Evolutionary conservation across 2,329 filamentous ascomycete genomes (phyloP).

Genomic region (Penicillium sp.): DNA sequence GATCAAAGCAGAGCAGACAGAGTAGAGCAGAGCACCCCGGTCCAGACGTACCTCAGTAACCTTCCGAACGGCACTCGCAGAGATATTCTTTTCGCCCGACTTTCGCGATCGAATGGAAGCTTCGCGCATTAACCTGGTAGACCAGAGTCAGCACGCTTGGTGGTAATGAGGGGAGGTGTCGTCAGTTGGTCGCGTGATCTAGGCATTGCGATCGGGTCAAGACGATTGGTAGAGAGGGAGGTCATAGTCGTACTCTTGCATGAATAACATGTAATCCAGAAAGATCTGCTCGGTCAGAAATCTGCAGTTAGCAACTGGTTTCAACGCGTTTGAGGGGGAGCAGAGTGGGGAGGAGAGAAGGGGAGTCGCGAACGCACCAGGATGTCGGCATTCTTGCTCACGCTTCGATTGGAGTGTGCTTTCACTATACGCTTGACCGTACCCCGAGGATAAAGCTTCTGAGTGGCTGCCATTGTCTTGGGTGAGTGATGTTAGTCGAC

Average conservation of each 20-base stretch:
- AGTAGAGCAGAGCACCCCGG: no score
- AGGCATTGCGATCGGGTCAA: not conserved
- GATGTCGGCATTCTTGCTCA: constrained; percentile 86
- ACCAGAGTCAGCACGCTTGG: constrained; percentile 3
- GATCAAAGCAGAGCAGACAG: not conserved
- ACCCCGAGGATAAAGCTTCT: constrained; percentile 80
- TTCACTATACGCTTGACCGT: constrained; percentile 90
- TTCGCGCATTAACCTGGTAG: constrained; percentile 73
- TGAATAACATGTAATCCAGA: constrained; percentile 81
- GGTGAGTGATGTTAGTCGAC: no score
- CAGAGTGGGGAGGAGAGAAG: not conserved
- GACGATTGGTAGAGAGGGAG: not conserved
- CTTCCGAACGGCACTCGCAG: constrained; percentile 76
- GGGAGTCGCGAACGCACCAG: constrained; percentile 61
- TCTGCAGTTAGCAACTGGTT: constrained; percentile 1
- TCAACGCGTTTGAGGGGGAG: not conserved
- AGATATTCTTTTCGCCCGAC: constrained; percentile 72
- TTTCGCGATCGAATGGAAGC: constrained; percentile 76
- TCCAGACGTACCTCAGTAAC: constrained; percentile 68
- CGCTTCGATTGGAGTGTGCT: constrained; percentile 76
- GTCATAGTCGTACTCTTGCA: constrained; percentile 60
- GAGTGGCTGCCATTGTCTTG: constrained; percentile 60
- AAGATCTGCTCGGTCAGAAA: constrained; percentile 65
- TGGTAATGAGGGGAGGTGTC: not conserved
- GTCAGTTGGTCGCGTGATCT: not conserved